A percentile compares a stretch with the other conserved stretches of the same genome.
Evolutionary conservation across 108 stramenopile genomes (phyloP).

Genomic region (Tribonema minus): DNA sequence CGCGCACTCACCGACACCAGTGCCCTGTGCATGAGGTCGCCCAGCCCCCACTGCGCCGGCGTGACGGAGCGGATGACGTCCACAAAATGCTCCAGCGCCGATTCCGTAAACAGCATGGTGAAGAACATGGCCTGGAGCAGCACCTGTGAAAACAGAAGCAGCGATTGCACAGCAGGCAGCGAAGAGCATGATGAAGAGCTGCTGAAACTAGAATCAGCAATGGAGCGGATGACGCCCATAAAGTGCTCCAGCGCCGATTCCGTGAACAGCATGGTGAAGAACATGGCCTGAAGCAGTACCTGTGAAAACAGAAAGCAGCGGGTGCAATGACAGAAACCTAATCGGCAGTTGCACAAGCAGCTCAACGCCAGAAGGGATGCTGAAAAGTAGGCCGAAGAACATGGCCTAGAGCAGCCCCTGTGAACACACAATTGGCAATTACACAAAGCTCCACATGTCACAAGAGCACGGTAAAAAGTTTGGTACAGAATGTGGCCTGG

Average conservation of each 20-base stretch:
- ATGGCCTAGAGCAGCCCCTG: too few relatives aligned
- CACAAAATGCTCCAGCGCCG: constrained; percentile 19
- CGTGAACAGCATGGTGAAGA: constrained; percentile 40
- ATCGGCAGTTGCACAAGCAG: not conserved
- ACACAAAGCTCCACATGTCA: too few relatives aligned
- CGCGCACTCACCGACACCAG: constrained; percentile 21
- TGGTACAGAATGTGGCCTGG: too few relatives aligned
- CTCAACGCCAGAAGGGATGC: not conserved
- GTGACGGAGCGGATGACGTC: not conserved
- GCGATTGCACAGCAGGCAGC: not conserved
- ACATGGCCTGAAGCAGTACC: constrained; percentile 11
- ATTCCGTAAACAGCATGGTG: constrained; percentile 33
- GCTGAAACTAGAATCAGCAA: not conserved
- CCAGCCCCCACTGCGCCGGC: constrained; percentile 12
- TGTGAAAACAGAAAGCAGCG: not conserved
- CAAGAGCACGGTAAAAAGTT: too few relatives aligned
- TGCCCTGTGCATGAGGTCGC: constrained; percentile 3
- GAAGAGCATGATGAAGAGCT: not conserved
- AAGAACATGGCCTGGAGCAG: constrained; percentile 21
- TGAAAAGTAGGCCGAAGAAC: not conserved
- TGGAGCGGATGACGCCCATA: not conserved
- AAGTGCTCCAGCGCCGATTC: constrained; percentile 22
- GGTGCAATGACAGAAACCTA: not conserved
- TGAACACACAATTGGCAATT: too few relatives aligned
- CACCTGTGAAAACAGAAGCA: not conserved